phyloP scores from a whole-genome alignment of 495 filamentous ascomycete species.

The Penicillium mononematosum region DNA sequence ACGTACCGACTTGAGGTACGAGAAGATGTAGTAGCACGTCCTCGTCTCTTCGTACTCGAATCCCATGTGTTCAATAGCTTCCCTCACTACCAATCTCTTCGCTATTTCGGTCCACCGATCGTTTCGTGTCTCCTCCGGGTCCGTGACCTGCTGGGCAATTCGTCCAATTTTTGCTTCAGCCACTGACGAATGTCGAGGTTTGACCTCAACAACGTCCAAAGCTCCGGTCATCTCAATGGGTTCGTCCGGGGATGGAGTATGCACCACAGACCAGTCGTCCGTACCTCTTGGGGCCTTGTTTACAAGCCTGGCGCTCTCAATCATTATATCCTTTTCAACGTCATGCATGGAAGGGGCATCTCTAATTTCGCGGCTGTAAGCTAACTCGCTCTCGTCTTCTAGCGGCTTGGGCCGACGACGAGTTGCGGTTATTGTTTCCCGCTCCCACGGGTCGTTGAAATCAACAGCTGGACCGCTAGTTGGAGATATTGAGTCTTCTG shows the following conservation, averaged over 20 bases:
- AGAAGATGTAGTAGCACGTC: conserved; percentile 86
- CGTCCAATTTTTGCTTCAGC: conserved; percentile 29
- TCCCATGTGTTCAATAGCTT: conserved; percentile 80
- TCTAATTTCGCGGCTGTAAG: conserved; percentile 3
- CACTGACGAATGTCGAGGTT: conserved; percentile 23
- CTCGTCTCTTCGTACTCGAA: conserved; percentile 94
- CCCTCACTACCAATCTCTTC: conserved; percentile 82
- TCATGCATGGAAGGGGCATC: conserved; percentile 2
- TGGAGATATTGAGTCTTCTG: conserved; percentile 23
- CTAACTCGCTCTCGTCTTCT: conserved; percentile 6
- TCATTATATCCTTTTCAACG: conserved; percentile 18
- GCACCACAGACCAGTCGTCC: conserved; percentile 28
- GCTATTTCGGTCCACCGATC: conserved; percentile 97
- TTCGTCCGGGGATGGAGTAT: conserved; percentile 18
- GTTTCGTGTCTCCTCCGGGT: conserved; percentile 45
- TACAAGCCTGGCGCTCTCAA: conserved; percentile 33
- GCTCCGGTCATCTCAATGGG: conserved; percentile 24
- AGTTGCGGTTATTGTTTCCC: background rate
- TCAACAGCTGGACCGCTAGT: conserved; percentile 15
- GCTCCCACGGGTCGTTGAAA: conserved; percentile 22
- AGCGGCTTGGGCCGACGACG: conserved; percentile 6
- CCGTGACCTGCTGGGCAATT: conserved; percentile 43
- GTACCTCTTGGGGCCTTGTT: background rate
- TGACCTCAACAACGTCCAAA: conserved; percentile 24
- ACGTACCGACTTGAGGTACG: conserved; percentile 85